phyloP scores from a whole-genome alignment of 257 asterid species.

The Solanum medicagineum region DNA sequence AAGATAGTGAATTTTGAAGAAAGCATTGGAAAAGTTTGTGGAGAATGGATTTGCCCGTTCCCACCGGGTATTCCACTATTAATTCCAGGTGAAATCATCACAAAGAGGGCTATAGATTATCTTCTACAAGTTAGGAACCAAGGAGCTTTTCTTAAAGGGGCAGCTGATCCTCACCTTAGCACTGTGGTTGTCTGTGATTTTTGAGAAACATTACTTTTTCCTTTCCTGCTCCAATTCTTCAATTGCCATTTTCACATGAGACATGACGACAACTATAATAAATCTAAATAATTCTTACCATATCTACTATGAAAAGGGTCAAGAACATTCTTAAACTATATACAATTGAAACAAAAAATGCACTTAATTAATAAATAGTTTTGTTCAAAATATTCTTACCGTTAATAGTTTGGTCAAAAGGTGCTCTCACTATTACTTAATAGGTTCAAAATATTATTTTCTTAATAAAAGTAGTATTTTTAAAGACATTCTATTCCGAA shows the following conservation, averaged over 20 bases:
- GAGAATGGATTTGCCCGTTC: conserved; percentile 45
- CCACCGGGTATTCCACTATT: conserved; percentile 55
- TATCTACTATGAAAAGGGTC: too few species aligned
- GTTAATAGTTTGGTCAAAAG: too few species aligned
- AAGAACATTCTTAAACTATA: too few species aligned
- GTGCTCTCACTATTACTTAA: too few species aligned
- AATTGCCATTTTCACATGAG: neutral
- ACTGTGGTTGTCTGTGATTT: conserved; percentile 34
- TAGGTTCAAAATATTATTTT: too few species aligned
- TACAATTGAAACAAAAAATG: too few species aligned
- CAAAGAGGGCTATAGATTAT: conserved; percentile 36
- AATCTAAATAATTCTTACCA: too few species aligned
- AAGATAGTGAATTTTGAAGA: conserved; percentile 30
- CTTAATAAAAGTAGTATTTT: too few species aligned
- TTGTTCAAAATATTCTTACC: too few species aligned
- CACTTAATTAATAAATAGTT: too few species aligned
- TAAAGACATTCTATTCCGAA: too few species aligned
- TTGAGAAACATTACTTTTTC: neutral
- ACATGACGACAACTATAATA: neutral
- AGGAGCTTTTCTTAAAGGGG: conserved; percentile 60
- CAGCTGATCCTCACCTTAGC: conserved; percentile 38
- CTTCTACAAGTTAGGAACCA: conserved; percentile 27
- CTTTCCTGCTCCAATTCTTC: neutral
- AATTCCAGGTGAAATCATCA: conserved; percentile 50
- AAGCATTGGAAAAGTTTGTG: conserved; percentile 48